Conservation (phyloP, 208 protist genomes). For the Trypanosoma boissoni region DNA sequence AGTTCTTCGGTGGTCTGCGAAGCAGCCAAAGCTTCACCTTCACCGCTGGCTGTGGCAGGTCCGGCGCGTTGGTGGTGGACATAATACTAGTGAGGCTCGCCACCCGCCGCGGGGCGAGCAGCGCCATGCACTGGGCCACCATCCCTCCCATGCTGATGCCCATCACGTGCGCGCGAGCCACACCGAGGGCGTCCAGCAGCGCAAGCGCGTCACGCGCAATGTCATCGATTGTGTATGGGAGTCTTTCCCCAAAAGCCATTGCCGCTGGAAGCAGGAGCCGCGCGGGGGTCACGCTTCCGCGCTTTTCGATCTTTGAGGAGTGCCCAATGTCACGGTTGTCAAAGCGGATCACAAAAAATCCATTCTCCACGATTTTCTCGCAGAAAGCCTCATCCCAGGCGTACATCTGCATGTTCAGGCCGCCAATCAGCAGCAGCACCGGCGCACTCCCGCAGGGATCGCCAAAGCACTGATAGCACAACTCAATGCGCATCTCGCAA, state of each 20-base stretch:
- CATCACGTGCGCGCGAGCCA: conserved; percentile 63
- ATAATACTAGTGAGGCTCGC: conserved; percentile 69
- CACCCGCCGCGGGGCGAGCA: conserved; percentile 54
- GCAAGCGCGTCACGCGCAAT: conserved; percentile 65
- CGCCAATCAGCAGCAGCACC: conserved; percentile 60
- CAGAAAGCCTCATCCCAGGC: conserved; percentile 81
- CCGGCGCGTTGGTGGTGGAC: conserved; percentile 71
- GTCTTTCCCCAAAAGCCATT: conserved; percentile 54
- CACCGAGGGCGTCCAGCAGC: conserved; percentile 49
- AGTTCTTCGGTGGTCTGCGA: conserved; percentile 49
- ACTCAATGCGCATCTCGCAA: conserved; percentile 41
- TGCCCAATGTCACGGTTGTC: conserved; percentile 81
- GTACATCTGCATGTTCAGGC: conserved; percentile 78
- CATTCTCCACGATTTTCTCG: conserved; percentile 48
- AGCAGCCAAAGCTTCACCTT: conserved; percentile 81
- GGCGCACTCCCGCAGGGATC: conserved; percentile 28
- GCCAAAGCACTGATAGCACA: conserved; percentile 82
- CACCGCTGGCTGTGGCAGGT: conserved; percentile 62
- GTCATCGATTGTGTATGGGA: conserved; percentile 70
- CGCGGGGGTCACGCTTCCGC: conserved; percentile 37
- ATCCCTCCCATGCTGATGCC: conserved; percentile 85
- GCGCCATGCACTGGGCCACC: conserved; percentile 59
- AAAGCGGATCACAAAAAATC: conserved; percentile 75
- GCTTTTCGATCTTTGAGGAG: conserved; percentile 64
- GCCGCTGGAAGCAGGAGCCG: conserved; percentile 47